Evolutionary conservation across 495 filamentous ascomycete species (phyloP).

Genomic region (Hypoxylon crocopeplum): DNA sequence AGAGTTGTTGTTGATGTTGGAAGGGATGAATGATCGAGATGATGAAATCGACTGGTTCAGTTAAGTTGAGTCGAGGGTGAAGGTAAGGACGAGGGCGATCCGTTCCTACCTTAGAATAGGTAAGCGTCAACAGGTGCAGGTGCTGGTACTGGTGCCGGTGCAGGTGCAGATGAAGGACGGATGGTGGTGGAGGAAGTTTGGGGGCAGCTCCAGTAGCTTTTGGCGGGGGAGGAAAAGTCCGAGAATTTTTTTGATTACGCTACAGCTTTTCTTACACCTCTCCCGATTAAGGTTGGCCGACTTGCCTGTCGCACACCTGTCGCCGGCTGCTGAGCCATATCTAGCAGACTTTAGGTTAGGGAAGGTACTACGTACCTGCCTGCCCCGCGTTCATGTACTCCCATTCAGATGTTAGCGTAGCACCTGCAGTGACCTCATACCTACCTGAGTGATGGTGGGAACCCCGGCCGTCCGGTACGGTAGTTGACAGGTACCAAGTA

Average conservation of each 20-base stretch:
- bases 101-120: too few relatives aligned
- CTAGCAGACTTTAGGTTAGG: background rate
- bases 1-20: too few relatives aligned
- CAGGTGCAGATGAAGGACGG: constrained; percentile 6
- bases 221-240: constrained; percentile 36
- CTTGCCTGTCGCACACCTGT: constrained; percentile 6
- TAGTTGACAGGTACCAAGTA: constrained; percentile 6
- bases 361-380: background rate
- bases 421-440: constrained; percentile 25
- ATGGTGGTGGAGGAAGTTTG: constrained; percentile 39
- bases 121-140: too few relatives aligned
- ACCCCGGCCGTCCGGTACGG: constrained; percentile 2
- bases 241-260: constrained; percentile 27
- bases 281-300: constrained; percentile 8
- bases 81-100: too few relatives aligned
- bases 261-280: background rate
- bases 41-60: too few relatives aligned
- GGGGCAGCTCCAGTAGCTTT: constrained; percentile 32
- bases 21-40: too few relatives aligned
- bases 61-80: too few relatives aligned
- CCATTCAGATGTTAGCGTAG: background rate
- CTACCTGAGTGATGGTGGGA: too few relatives aligned
- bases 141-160: too few relatives aligned
- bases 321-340: constrained; percentile 1
- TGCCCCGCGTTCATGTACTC: constrained; percentile 24